Evolutionary conservation across 2,329 filamentous ascomycete genomes (phyloP).

Genomic region (Ampelomyces quisqualis): DNA sequence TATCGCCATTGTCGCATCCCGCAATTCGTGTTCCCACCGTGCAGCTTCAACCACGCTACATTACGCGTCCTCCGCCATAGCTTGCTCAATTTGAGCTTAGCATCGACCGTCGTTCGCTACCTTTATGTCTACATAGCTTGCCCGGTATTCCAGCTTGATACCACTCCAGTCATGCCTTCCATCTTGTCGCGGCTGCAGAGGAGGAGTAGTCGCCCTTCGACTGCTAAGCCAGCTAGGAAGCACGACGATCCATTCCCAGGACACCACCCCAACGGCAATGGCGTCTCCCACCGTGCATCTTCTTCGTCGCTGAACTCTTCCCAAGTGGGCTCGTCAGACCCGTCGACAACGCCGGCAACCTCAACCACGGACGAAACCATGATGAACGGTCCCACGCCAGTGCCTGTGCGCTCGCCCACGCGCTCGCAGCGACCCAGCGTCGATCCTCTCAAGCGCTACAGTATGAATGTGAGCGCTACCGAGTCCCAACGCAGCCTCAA

Average conservation of each 20-base stretch:
- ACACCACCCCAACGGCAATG: conserved; percentile 19
- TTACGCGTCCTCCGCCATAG: conserved; percentile 27
- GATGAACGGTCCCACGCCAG: conserved; percentile 52
- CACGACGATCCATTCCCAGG: conserved; percentile 15
- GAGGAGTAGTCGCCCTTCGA: conserved; percentile 69
- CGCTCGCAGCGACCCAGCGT: conserved; percentile 46
- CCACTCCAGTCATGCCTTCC: conserved; percentile 48
- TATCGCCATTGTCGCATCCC: conserved; percentile 23
- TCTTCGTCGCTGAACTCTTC: conserved; percentile 62
- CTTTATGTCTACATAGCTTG: conserved; percentile 17
- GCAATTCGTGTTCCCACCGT: conserved; percentile 14
- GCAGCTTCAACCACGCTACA: conserved; percentile 19
- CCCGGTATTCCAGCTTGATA: conserved; percentile 10
- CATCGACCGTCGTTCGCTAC: conserved; percentile 16
- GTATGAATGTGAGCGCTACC: conserved; percentile 43
- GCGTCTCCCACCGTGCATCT: conserved; percentile 57
- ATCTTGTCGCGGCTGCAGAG: conserved; percentile 77
- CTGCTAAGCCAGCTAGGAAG: conserved; percentile 48
- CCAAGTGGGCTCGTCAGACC: conserved; percentile 66
- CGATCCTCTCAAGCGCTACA: conserved; percentile 57
- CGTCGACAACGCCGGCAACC: conserved; percentile 64
- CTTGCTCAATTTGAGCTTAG: conserved; percentile 11
- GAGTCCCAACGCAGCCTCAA: neutral
- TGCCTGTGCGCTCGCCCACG: conserved; percentile 28
- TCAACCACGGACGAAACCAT: conserved; percentile 67